Evolutionary conservation across 2,329 filamentous ascomycete genomes (phyloP).

Genomic region (Sclerotinia trifoliorum): DNA sequence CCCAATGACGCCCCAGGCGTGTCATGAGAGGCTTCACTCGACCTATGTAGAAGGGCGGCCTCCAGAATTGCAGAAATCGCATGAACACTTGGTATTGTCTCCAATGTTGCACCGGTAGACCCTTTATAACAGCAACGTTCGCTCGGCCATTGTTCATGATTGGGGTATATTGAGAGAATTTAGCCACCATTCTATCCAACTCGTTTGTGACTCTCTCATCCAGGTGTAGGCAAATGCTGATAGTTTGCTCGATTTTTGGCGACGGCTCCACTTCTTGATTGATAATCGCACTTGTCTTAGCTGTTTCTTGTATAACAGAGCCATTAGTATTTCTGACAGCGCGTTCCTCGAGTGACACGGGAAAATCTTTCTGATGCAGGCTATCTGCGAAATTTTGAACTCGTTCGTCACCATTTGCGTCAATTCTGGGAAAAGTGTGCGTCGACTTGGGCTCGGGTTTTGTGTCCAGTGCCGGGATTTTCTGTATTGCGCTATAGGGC

Average conservation of each 20-base stretch:
- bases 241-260: neutral
- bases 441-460: neutral
- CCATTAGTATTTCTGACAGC: neutral
- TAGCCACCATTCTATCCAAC: slow-evolving; percentile 4
- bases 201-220: slow-evolving; percentile 1
- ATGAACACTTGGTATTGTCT: slow-evolving; percentile 16
- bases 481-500: neutral
- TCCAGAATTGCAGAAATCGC: neutral
- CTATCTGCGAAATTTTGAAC: neutral
- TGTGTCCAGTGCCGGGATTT: neutral
- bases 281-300: neutral
- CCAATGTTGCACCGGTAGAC: slow-evolving; percentile 18
- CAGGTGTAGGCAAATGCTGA: slow-evolving; percentile 1
- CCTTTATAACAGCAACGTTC: slow-evolving; percentile 12
- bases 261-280: neutral
- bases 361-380: neutral
- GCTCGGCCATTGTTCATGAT: slow-evolving; percentile 4
- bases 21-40: neutral
- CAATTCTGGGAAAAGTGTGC: neutral
- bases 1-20: neutral
- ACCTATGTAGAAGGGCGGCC: neutral
- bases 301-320: neutral
- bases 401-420: neutral
- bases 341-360: neutral
- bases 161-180: neutral